These are phyloP conservation scores for Canavalia gladiata DNA, from an alignment of 306 rosid genomes.

Conservation along the genomic window DNA sequence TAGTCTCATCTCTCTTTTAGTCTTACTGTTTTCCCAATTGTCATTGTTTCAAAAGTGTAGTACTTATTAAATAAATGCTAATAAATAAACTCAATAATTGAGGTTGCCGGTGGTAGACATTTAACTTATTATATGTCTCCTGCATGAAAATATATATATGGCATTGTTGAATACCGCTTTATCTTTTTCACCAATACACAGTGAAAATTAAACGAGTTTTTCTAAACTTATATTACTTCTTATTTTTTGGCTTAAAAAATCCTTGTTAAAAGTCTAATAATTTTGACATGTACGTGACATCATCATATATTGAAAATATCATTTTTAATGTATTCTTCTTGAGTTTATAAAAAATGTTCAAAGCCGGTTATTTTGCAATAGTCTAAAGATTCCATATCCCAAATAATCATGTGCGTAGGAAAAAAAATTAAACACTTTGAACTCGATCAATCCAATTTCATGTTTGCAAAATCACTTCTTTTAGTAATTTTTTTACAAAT, in stretches of 20 bases:
- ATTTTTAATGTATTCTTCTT: neutral
- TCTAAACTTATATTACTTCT: neutral
- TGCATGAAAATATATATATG: neutral
- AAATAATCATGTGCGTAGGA: no score
- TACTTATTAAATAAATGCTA: neutral
- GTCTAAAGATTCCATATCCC: no score
- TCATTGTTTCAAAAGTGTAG: slow-evolving; percentile 24
- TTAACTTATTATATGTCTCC: slow-evolving; percentile 41
- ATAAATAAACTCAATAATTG: slow-evolving; percentile 20
- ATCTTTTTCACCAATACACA: neutral
- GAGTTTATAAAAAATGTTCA: no score
- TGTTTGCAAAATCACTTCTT: no score
- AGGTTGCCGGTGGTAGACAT: slow-evolving; percentile 51
- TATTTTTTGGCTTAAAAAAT: no score
- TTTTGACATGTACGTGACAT: neutral
- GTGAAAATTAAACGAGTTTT: neutral
- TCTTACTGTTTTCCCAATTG: slow-evolving; percentile 36
- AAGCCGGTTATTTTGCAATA: no score
- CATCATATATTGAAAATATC: neutral
- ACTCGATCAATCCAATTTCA: no score
- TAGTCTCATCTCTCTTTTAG: neutral
- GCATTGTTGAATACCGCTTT: no score
- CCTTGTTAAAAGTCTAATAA: no score
- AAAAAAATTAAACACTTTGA: no score
- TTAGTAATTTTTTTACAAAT: no score